Evolutionary conservation across 1,139 yeast genomes (phyloP).

Genomic region (Lizanozyma gosingica): DNA sequence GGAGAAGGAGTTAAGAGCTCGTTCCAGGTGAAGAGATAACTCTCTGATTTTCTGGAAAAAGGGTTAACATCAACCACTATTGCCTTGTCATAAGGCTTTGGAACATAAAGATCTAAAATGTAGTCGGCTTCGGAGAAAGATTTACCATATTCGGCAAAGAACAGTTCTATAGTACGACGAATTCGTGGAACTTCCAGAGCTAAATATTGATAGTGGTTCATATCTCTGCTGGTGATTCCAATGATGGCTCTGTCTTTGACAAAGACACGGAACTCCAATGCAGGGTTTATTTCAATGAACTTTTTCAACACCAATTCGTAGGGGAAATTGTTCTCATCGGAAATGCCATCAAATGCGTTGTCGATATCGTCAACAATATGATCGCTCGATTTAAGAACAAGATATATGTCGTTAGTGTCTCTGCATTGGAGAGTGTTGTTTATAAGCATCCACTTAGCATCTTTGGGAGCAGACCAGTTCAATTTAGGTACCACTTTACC

Average conservation of each 20-base stretch:
- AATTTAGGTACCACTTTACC: constrained; percentile 74
- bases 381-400: constrained; percentile 77
- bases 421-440: constrained; percentile 68
- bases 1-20: constrained; percentile 40
- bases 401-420: constrained; percentile 63
- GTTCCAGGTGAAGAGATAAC: constrained; percentile 76
- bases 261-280: constrained; percentile 83
- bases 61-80: constrained; percentile 82
- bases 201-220: constrained; percentile 71
- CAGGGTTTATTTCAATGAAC: constrained; percentile 63
- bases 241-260: constrained; percentile 53
- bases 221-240: constrained; percentile 79
- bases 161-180: constrained; percentile 39
- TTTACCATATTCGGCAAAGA: constrained; percentile 42
- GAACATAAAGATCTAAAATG: constrained; percentile 75
- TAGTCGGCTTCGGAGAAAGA: constrained; percentile 48
- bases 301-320: constrained; percentile 68
- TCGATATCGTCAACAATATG: constrained; percentile 80
- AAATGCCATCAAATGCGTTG: constrained; percentile 50
- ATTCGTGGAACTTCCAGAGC: constrained; percentile 38
- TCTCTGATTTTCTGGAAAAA: constrained; percentile 66
- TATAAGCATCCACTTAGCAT: constrained; percentile 85
- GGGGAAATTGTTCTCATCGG: constrained; percentile 12
- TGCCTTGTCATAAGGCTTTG: constrained; percentile 59
- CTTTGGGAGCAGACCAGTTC: constrained; percentile 96